Conservation (phyloP, 2,329 filamentous ascomycete species). For the Aschersonia sp. region DNA sequence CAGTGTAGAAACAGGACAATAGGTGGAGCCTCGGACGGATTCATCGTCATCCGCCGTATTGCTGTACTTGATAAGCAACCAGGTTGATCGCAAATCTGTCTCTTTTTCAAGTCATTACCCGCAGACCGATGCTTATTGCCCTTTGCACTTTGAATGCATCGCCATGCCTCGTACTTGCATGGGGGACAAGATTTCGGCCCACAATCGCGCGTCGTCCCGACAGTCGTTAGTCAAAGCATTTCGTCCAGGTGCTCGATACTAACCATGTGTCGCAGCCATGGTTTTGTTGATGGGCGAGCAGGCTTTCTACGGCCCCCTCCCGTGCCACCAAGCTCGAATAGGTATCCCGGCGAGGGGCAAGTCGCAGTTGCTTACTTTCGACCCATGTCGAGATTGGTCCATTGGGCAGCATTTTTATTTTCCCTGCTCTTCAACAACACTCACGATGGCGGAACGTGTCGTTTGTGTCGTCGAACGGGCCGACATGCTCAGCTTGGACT, state of each 20-base stretch:
- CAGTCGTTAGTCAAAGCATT: background rate
- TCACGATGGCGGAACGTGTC: no score
- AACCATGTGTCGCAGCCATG: background rate
- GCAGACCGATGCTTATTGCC: background rate
- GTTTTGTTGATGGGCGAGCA: background rate
- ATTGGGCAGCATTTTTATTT: background rate
- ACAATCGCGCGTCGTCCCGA: background rate
- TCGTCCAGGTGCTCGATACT: background rate
- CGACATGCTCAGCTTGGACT: background rate
- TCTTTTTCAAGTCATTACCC: background rate
- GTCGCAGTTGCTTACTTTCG: background rate
- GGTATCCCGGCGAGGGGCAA: background rate
- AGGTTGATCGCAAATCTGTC: background rate
- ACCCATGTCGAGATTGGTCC: background rate
- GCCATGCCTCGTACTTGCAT: background rate
- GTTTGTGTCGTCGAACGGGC: no score
- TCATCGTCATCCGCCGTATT: background rate
- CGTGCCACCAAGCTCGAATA: background rate
- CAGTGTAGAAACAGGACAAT: background rate
- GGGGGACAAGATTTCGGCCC: background rate
- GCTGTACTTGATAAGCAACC: background rate
- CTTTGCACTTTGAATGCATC: no score
- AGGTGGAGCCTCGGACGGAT: background rate
- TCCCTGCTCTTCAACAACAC: background rate
- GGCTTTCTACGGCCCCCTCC: background rate